Evolutionary conservation across 495 filamentous ascomycete species (phyloP).

Genomic region (Xylaria sp.): DNA sequence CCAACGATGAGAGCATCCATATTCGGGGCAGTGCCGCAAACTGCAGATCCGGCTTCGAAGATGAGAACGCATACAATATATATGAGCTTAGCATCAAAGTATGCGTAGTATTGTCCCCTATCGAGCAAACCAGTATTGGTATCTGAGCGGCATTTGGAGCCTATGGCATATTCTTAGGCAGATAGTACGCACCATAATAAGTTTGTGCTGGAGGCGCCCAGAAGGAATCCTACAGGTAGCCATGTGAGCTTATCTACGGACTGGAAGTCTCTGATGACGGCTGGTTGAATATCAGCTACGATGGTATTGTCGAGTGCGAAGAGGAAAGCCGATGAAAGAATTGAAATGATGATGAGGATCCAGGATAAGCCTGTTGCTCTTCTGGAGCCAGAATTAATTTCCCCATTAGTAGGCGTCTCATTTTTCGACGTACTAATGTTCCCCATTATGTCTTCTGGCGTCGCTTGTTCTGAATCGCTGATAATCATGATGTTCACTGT

Average conservation of each 20-base stretch:
- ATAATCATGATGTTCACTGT: too few species aligned
- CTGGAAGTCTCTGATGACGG: constrained; percentile 53
- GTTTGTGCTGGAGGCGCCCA: constrained; percentile 53
- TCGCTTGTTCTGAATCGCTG: too few species aligned
- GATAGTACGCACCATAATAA: constrained; percentile 41
- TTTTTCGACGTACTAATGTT: too few species aligned
- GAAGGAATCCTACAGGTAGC: constrained; percentile 59
- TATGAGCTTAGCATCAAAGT: constrained; percentile 61
- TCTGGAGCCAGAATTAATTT: background rate
- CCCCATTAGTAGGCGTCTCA: background rate
- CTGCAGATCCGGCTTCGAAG: constrained; percentile 57
- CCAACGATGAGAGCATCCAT: constrained; percentile 58
- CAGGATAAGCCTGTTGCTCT: constrained; percentile 30
- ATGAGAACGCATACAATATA: constrained; percentile 60
- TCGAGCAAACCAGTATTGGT: background rate
- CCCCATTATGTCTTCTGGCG: too few species aligned
- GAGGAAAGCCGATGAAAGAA: constrained; percentile 56
- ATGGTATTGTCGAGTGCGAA: constrained; percentile 66
- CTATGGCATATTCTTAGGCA: background rate
- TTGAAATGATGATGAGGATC: constrained; percentile 50
- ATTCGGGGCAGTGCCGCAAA: constrained; percentile 57
- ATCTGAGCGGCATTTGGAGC: background rate
- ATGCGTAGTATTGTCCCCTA: constrained; percentile 41
- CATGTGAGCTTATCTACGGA: constrained; percentile 59
- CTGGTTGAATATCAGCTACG: constrained; percentile 61